Evolutionary conservation across 306 rosid species (phyloP).

Genomic region (Abrus pulchellus): DNA sequence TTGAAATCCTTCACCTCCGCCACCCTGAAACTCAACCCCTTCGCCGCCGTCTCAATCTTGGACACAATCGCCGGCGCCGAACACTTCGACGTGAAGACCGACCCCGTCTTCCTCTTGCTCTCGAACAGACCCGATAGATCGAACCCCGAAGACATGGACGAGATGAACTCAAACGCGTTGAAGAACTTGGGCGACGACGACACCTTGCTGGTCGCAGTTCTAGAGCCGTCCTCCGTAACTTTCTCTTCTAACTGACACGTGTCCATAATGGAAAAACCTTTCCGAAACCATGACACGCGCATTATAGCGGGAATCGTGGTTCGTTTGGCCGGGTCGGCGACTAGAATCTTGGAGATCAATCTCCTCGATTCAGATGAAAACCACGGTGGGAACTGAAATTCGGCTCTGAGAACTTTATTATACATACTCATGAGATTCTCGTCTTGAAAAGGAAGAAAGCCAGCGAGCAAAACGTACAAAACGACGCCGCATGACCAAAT

Average conservation of each 20-base stretch:
- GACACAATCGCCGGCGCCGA: slow-evolving; percentile 63
- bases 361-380: slow-evolving; percentile 69
- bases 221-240: slow-evolving; percentile 15
- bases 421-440: slow-evolving; percentile 78
- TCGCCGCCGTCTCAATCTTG: slow-evolving; percentile 67
- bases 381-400: slow-evolving; percentile 78
- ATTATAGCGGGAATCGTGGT: slow-evolving; percentile 69
- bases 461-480: slow-evolving; percentile 72
- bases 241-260: slow-evolving; percentile 46
- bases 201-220: neutral
- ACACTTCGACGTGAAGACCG: slow-evolving; percentile 74
- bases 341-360: slow-evolving; percentile 64
- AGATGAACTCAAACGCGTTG: slow-evolving; percentile 81
- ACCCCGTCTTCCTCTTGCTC: slow-evolving; percentile 57
- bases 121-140: slow-evolving; percentile 80
- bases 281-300: slow-evolving; percentile 71
- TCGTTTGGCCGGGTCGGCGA: slow-evolving; percentile 65
- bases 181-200: slow-evolving; percentile 67
- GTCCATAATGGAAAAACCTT: slow-evolving; percentile 45
- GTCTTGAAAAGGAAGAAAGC: slow-evolving; percentile 78
- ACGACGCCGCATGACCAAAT: slow-evolving; percentile 88
- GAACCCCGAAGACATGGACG: slow-evolving; percentile 85
- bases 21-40: slow-evolving; percentile 61
- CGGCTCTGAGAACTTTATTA: slow-evolving; percentile 67
- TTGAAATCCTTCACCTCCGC: slow-evolving; percentile 65